Evolutionary conservation across 805 yeast species (phyloP).

Genomic region (Pichia gijzeniarum): DNA sequence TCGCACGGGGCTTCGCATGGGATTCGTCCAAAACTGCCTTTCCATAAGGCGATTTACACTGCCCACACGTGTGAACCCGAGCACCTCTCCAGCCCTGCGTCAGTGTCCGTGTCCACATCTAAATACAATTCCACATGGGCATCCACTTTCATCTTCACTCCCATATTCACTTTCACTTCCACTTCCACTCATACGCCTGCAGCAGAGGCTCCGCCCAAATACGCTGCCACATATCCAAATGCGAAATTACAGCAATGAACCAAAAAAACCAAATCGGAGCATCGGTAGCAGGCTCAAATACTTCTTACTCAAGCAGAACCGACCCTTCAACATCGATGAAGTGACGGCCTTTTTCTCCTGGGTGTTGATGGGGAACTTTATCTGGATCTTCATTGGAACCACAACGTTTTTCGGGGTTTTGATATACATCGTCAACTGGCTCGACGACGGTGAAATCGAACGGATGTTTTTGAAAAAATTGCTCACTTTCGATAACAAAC

Average conservation of each 20-base stretch:
- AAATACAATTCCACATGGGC: too few relatives aligned
- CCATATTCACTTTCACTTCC: too few relatives aligned
- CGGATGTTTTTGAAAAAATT: slow-evolving; percentile 25
- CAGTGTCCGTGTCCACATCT: too few relatives aligned
- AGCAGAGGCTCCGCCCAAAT: too few relatives aligned
- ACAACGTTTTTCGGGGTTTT: slow-evolving; percentile 47
- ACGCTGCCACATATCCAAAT: too few relatives aligned
- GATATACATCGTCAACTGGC: slow-evolving; percentile 38
- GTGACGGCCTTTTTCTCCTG: slow-evolving; percentile 50
- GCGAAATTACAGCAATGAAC: neutral
- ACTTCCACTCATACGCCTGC: too few relatives aligned
- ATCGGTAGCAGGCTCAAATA: slow-evolving; percentile 29
- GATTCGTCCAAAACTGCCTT: too few relatives aligned
- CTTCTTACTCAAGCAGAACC: slow-evolving; percentile 41
- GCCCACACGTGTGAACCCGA: too few relatives aligned
- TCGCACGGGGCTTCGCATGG: too few relatives aligned
- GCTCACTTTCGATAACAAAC: slow-evolving; percentile 28
- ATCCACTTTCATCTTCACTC: too few relatives aligned
- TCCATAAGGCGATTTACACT: too few relatives aligned
- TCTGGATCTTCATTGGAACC: slow-evolving; percentile 52
- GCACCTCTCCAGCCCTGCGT: too few relatives aligned
- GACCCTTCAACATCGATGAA: slow-evolving; percentile 45
- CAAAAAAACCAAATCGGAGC: neutral
- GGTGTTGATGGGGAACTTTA: slow-evolving; percentile 49
- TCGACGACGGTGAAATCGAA: slow-evolving; percentile 24